phyloP scores from a whole-genome alignment of 2,329 filamentous ascomycete genomes.

The Diaporthe destruens region DNA sequence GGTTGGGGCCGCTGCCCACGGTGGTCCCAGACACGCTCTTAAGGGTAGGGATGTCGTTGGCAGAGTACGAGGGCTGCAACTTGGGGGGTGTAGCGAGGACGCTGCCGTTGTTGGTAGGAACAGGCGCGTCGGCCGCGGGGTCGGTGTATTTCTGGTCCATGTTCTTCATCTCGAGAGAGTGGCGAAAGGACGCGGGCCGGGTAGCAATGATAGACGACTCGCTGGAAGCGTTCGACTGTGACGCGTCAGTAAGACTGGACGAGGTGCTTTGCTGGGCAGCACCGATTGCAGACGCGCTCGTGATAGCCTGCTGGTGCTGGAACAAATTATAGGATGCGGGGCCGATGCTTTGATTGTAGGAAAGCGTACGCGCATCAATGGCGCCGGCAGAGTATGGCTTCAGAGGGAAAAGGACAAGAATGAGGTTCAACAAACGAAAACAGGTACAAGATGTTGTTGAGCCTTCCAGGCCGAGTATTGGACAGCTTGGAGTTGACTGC shows the following conservation, averaged over 20 bases:
- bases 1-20: conserved; percentile 65
- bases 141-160: conserved; percentile 63
- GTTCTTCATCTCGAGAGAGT: conserved; percentile 68
- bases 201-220: conserved; percentile 62
- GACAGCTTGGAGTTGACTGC: conserved; percentile 11
- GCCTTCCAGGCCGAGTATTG: not conserved
- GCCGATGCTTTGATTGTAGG: conserved; percentile 64
- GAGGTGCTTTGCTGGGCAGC: conserved; percentile 54
- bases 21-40: conserved; percentile 74
- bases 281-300: conserved; percentile 65
- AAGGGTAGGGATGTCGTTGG: conserved; percentile 87
- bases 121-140: conserved; percentile 54
- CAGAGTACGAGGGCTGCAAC: conserved; percentile 89
- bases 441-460: not conserved
- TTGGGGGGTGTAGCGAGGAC: conserved; percentile 76
- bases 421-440: conserved; percentile 38
- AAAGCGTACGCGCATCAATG: conserved; percentile 79
- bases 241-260: conserved; percentile 51
- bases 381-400: conserved; percentile 84
- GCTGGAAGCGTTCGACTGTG: conserved; percentile 53
- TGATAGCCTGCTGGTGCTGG: conserved; percentile 76
- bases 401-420: conserved; percentile 42
- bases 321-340: conserved; percentile 68
- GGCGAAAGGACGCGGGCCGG: conserved; percentile 64
- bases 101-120: conserved; percentile 58